These are phyloP conservation scores for Schizosaccharomyces japonicus DNA, from an alignment of 805 yeast genomes.

Conservation along the genomic window DNA sequence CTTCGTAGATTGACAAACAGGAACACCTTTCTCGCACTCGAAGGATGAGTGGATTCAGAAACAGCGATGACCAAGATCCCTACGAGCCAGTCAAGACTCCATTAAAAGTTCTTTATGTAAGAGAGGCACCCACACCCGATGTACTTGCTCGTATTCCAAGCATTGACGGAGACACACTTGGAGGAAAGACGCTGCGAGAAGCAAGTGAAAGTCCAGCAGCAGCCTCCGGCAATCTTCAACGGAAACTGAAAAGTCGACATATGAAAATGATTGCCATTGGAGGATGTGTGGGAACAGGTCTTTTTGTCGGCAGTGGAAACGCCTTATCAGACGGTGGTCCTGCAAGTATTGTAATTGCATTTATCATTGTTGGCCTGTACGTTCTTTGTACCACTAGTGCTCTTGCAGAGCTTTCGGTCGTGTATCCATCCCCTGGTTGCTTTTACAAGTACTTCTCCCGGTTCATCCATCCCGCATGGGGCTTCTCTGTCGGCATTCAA, in stretches of 20 bases:
- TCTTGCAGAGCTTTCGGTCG: slow-evolving; percentile 40
- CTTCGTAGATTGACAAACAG: no score
- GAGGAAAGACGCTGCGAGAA: no score
- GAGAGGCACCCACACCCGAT: no score
- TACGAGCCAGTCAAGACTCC: no score
- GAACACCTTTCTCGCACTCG: no score
- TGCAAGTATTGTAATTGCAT: slow-evolving; percentile 28
- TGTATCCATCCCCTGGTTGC: slow-evolving; percentile 41
- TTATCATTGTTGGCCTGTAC: slow-evolving; percentile 25
- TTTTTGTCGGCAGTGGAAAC: slow-evolving; percentile 44
- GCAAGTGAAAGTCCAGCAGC: no score
- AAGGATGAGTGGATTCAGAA: no score
- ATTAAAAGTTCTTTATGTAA: no score
- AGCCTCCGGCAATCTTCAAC: slow-evolving; percentile 12
- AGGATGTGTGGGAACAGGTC: slow-evolving; percentile 54
- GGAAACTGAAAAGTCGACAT: slow-evolving; percentile 30
- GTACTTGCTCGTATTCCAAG: no score
- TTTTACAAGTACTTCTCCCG: slow-evolving; percentile 37
- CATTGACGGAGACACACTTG: no score
- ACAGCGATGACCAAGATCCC: no score
- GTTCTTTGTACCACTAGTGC: slow-evolving; percentile 31
- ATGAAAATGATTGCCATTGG: slow-evolving; percentile 54
- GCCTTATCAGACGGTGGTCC: slow-evolving; percentile 31
- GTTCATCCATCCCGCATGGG: slow-evolving; percentile 27
- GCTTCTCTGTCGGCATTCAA: slow-evolving; percentile 33